A percentile compares a stretch with the other conserved stretches of the same genome.
Evolutionary conservation across 2,329 filamentous ascomycete genomes (phyloP).

Genomic region (Blumeria hordei): DNA sequence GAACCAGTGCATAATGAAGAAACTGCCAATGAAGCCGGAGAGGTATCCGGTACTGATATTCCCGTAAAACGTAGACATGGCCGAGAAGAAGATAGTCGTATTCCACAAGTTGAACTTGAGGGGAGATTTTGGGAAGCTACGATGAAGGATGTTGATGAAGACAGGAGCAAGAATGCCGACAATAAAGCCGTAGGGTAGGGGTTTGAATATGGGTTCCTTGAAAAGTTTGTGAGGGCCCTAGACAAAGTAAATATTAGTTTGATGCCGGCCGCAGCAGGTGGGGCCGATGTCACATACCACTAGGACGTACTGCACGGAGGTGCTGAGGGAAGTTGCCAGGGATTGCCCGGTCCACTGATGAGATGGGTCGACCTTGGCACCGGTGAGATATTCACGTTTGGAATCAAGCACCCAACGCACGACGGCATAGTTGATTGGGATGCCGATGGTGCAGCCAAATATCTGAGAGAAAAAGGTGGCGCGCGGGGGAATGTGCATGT

Average conservation of each 20-base stretch:
- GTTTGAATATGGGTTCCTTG: conserved; percentile 21
- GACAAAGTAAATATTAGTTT: background rate
- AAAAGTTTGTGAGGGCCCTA: conserved; percentile 24
- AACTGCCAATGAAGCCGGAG: conserved; percentile 32
- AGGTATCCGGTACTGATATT: conserved; percentile 36
- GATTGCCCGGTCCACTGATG: conserved; percentile 36
- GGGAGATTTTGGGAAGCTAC: conserved; percentile 23
- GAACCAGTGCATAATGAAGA: conserved; percentile 33
- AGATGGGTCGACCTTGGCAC: conserved; percentile 24
- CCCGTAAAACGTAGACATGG: conserved; percentile 30
- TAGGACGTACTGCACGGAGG: conserved; percentile 34
- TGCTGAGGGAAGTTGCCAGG: conserved; percentile 25
- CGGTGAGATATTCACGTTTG: conserved; percentile 29
- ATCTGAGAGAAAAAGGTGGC: conserved; percentile 36
- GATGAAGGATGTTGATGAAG: conserved; percentile 26
- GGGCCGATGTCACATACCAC: conserved; percentile 15
- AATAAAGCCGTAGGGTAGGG: conserved; percentile 28
- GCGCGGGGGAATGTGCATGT: conserved; percentile 35
- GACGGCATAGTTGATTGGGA: conserved; percentile 36
- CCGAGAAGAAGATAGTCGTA: conserved; percentile 35
- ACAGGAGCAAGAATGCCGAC: conserved; percentile 22
- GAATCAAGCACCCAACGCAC: conserved; percentile 33
- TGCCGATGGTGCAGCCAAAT: conserved; percentile 30
- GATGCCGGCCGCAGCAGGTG: background rate
- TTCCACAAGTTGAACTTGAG: conserved; percentile 29